These are phyloP conservation scores for Tausonia pullulans DNA, from an alignment of 1,284 basidiomycete species.

Conservation along the genomic window DNA sequence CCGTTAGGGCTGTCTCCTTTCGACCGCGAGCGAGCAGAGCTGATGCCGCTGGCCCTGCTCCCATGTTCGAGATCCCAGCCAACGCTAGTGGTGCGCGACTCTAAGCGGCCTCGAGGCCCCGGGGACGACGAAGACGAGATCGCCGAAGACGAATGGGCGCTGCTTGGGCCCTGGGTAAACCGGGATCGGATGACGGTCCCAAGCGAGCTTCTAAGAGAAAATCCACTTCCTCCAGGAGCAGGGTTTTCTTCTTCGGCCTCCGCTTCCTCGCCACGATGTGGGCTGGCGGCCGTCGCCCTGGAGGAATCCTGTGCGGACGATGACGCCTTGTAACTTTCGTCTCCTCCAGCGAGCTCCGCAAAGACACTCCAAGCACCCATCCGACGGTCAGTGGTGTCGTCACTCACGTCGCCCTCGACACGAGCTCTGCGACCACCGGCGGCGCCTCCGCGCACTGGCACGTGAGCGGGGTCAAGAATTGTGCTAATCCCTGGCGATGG, in stretches of 20 bases:
- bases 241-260: background rate
- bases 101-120: background rate
- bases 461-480: background rate
- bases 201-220: background rate
- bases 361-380: constrained; percentile 4
- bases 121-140: background rate
- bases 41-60: background rate
- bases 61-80: background rate
- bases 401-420: background rate
- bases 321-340: background rate
- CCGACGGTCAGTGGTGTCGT: background rate
- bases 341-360: background rate
- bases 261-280: background rate
- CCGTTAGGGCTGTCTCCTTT: background rate
- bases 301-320: too few relatives aligned
- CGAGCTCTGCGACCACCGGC: background rate
- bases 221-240: background rate
- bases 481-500: too few relatives aligned
- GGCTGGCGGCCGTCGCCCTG: background rate
- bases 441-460: too few relatives aligned
- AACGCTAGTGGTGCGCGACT: too few relatives aligned
- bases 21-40: background rate
- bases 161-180: too few relatives aligned
- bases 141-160: background rate
- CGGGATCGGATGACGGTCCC: background rate